Evolutionary conservation across 140 eudicot species (phyloP), one percentile per base, ranked within the genome.

Genomic region (Flaveria floridana): DNA sequence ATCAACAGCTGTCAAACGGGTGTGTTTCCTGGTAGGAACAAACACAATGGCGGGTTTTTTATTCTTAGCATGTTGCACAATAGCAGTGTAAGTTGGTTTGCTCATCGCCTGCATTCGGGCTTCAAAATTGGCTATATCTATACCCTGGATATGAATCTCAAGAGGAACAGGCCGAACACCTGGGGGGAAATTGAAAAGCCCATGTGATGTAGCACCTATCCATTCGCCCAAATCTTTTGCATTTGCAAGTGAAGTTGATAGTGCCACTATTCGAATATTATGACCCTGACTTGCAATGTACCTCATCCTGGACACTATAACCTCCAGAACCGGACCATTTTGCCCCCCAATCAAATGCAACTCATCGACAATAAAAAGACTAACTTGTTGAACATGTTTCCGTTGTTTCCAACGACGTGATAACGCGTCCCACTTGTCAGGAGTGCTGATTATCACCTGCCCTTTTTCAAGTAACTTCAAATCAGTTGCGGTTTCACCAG

Each of bases 351-450:
- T 86, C 85, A 92, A 66, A 74, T 92, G 98, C 72, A 92, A 87
- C 76, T 92, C 98, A 64, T 92, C 98, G 72, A 90, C 80, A 26
- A 90, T 88, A 85, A 92, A 89, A 68, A 92, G 95, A 76, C 92
- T 87, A 5, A 92, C 97, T 74, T 92, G 95, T 73, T 83, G 89
- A 70, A 92, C 84, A 68, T 86, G 87, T 66, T 89, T 89, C 28
- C 96, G 72, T 76, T 89, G 96, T 68, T 92, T 92, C 98, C 98
- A 92, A n/a, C 98, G 90, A 2, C 96, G 98, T 13, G 98, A 92
- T 69, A 92, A 79, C 9, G 96, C 95, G 70, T 92, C 98, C 98
- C 98, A 92, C 71, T 83, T 85, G 55, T 93, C 97, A 15, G 98
- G 98, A 7, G 98, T 90, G 81, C 96, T 93, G 14, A 93, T 73